Evolutionary conservation across 176 grass and related monocot genomes (phyloP), one percentile per base, ranked within the genome.

Genomic region (Carex parvula): DNA sequence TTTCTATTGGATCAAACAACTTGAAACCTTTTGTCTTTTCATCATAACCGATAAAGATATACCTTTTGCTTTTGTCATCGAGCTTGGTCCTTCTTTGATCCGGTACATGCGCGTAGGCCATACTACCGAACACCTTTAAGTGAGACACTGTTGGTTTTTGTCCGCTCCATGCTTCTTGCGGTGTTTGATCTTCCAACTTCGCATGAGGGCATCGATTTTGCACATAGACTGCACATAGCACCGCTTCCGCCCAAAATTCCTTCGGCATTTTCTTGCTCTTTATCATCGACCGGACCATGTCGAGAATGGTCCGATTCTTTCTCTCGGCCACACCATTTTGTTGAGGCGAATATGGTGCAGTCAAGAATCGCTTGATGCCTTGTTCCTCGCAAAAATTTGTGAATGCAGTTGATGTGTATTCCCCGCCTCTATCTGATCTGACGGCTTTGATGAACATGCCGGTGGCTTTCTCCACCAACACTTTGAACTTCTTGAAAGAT

Each of bases 281-380:
- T 0, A 70, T 1, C 65, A n/a, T 70, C 3, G 65, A 70, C 65
- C 65, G 33, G 2, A 70, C 10, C 65, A 70, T 70, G 20, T 70
- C 65, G 3, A 70, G 65, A 70, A 70, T 32, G 1, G 65, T 70
- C 65, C 13, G 65, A 18, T 70, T 70, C 20, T 70, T 70, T 4
- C 65, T 70, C 65, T 70, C 65, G n/a, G 65, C 65, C 16, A 70
- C 65, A 30, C 65, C 65, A 30, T 70, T 70, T 70, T 70, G 18
- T 70, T 70, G 65, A 70, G 33, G 33, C 0, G 65, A 11, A 4
- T 21, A 70, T 4, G 65, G 65, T 70, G 18, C 3, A 2, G 65
- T 24, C 2, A 70, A 16, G 2, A 70, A 70, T 33, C 0, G 10
- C 18, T 3, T 70, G 6, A 70, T 70, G 1, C 65, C 18, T 70